Percentiles rank a stretch among this genome's conserved stretches.
Evolutionary conservation across 1,284 basidiomycete genomes (phyloP).

Genomic region (Stereum hirsutum): DNA sequence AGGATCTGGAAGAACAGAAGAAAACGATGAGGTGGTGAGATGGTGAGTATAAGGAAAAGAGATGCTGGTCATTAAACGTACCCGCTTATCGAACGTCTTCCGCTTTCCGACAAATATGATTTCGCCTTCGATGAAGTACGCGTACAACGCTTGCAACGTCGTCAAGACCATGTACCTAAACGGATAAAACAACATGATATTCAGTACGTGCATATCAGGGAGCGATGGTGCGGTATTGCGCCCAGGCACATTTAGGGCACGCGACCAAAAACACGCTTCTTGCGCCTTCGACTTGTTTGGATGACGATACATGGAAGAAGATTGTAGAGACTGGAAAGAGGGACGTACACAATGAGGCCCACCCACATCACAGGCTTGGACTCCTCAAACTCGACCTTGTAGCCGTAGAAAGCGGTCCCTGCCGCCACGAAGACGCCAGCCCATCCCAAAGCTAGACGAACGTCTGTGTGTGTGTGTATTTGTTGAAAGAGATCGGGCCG

Average conservation of each 20-base stretch:
- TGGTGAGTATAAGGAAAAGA: background rate
- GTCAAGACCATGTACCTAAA: slow-evolving; percentile 68
- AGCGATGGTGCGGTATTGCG: slow-evolving; percentile 1
- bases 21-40: background rate
- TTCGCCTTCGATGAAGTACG: slow-evolving; percentile 74
- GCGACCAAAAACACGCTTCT: background rate
- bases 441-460: slow-evolving; percentile 80
- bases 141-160: slow-evolving; percentile 62
- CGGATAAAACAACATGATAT: background rate
- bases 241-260: background rate
- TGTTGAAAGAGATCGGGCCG: slow-evolving; percentile 78
- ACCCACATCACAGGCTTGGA: slow-evolving; percentile 73
- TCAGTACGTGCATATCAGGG: background rate
- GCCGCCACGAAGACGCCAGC: slow-evolving; percentile 71
- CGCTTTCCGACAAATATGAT: slow-evolving; percentile 78
- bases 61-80: slow-evolving; percentile 23
- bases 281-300: too few relatives aligned
- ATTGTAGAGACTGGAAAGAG: too few relatives aligned
- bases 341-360: slow-evolving; percentile 64
- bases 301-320: slow-evolving; percentile 2
- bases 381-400: slow-evolving; percentile 78
- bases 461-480: slow-evolving; percentile 78
- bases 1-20: slow-evolving; percentile 48
- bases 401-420: slow-evolving; percentile 77
- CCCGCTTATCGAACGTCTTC: slow-evolving; percentile 76